Evolutionary conservation across 2,329 filamentous ascomycete genomes (phyloP).

Genomic region (Thermothelomyces thermophilus): DNA sequence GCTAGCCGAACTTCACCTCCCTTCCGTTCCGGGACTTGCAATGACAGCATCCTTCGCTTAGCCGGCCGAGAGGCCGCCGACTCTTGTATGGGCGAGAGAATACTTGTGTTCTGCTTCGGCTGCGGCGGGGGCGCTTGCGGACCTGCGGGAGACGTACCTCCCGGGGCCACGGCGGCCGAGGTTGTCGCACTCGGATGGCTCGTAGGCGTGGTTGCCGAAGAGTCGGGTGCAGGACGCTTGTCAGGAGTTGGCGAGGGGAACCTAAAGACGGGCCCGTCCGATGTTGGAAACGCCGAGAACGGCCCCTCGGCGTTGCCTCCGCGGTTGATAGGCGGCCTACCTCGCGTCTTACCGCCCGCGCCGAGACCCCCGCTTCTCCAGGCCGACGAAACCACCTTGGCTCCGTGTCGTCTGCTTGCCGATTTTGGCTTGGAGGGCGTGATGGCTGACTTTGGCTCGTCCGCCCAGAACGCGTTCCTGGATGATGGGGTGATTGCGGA

Average conservation of each 20-base stretch:
- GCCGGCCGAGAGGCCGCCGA: conserved; percentile 20
- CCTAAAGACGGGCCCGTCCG: conserved; percentile 47
- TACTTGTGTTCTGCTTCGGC: not conserved
- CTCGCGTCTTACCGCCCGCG: conserved; percentile 64
- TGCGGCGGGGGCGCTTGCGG: conserved; percentile 1
- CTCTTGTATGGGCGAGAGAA: conserved; percentile 17
- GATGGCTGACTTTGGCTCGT: conserved; percentile 70
- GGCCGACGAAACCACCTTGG: conserved; percentile 80
- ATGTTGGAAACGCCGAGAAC: conserved; percentile 58
- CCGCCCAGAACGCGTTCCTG: conserved; percentile 48
- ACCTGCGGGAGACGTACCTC: not conserved
- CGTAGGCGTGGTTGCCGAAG: not conserved
- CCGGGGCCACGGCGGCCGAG: not conserved
- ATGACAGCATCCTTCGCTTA: conserved; percentile 45
- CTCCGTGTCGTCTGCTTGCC: conserved; percentile 61
- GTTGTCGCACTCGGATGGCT: conserved; percentile 3
- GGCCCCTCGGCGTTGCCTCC: conserved; percentile 48
- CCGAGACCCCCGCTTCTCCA: conserved; percentile 65
- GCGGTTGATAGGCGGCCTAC: conserved; percentile 70
- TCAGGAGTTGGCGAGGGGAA: conserved; percentile 21
- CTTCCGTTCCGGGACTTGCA: conserved; percentile 49
- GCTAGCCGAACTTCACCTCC: conserved; percentile 30
- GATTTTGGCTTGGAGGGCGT: conserved; percentile 55
- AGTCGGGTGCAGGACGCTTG: not conserved
- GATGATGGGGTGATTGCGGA: conserved; percentile 67